Base-by-base conservation (phyloP, 2,329 filamentous ascomycete genomes). In the Hypoxylon sp. region DNA sequence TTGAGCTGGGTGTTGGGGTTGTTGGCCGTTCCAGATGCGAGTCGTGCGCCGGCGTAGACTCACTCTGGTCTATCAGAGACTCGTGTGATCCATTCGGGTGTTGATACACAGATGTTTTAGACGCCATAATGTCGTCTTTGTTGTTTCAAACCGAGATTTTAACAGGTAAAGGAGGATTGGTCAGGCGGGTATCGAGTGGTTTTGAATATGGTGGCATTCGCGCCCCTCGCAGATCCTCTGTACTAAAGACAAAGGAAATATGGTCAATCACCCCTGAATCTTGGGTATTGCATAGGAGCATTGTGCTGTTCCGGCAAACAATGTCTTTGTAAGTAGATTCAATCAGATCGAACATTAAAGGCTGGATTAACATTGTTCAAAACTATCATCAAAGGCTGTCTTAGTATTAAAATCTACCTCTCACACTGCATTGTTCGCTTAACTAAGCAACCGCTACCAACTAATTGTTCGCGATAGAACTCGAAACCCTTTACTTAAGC, bases 11-110 rank as follows among this genome's bases (percentile, higher is more conserved):
- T 36, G 32, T 13, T 19, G 19, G 9, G 11, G 34, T 21, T 23
- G 25, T 58, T 34, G 17, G 41, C 9, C 30, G 56, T 19, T 49
- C 52, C 5, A 36, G 30, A 21, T n/a, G 17, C n/a, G 60, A 63
- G 60, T 60, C 60, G 30, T 69, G 60, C 62, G 69, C 71, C 71
- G 43, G 71, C 69, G 65, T 64, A 65, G 65, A 64, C 59, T 66
- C 71, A 25, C 23, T 52, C 3, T 55, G 59, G 23, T 30, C 45
- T 19, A 34, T 7, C 11, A 52, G 41, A 21, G 32, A 34, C n/a
- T 53, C 55, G 17, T 6, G 48, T n/a, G 58, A 48, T 9, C 43
- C 49, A 10, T 45, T 41, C n/a, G n/a, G 21, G 5, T 60, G 25
- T 38, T 34, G 55, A 3, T 52, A 41, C 41, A 55, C 51, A 25